These are phyloP conservation scores for Phanerochaete carnosa DNA, from an alignment of 768 basidiomycete genomes.

Conservation along the genomic window DNA sequence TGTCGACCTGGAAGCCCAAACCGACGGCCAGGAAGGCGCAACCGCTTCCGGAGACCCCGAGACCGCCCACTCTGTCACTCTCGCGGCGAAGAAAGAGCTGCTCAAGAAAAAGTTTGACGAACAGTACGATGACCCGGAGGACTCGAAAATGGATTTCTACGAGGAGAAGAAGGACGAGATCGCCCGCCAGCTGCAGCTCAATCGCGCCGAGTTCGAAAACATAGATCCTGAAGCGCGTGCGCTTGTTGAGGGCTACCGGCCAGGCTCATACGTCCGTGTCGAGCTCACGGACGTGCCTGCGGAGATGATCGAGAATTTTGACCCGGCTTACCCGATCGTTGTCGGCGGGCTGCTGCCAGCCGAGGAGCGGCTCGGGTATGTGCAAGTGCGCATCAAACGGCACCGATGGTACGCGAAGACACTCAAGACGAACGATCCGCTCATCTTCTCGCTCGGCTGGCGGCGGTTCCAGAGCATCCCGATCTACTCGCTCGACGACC, in stretches of 20 bases:
- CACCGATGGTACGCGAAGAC: conserved; percentile 92
- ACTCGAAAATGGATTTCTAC: conserved; percentile 83
- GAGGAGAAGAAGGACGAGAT: conserved; percentile 90
- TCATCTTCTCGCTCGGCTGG: conserved; percentile 98
- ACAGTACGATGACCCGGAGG: conserved; percentile 89
- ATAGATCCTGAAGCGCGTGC: conserved; percentile 75
- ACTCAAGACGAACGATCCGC: conserved; percentile 95
- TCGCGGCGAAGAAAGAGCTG: conserved; percentile 84
- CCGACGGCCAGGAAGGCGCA: conserved; percentile 8
- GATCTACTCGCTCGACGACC: conserved; percentile 95
- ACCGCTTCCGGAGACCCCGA: conserved; percentile 29
- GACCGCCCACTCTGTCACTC: conserved; percentile 43
- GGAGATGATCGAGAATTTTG: conserved; percentile 92
- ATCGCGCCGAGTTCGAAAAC: conserved; percentile 80
- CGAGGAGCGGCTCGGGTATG: conserved; percentile 90
- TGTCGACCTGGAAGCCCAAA: conserved; percentile 37
- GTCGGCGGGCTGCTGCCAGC: conserved; percentile 87
- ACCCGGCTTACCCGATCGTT: conserved; percentile 86
- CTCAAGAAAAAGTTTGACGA: conserved; percentile 96
- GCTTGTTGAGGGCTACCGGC: conserved; percentile 85
- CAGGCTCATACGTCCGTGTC: conserved; percentile 90
- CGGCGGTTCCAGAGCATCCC: conserved; percentile 93
- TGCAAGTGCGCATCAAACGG: conserved; percentile 94
- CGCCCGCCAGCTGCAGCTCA: conserved; percentile 75
- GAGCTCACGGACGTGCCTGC: conserved; percentile 82